Conservation (phyloP, 139 green algal genomes). For the Coelastrella sp. region DNA sequence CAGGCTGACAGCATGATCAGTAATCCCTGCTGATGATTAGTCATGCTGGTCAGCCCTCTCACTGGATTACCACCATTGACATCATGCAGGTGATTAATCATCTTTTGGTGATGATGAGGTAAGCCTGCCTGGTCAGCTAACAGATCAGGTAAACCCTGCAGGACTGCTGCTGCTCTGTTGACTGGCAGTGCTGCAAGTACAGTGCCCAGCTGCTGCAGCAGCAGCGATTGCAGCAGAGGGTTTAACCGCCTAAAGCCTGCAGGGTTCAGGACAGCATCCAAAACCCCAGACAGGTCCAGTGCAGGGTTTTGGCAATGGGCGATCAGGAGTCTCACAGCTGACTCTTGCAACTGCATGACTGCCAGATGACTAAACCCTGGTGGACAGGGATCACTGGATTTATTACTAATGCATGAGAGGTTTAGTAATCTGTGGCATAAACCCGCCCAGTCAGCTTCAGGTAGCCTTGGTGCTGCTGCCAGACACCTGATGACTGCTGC, state of each 20-base stretch:
- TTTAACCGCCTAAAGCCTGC: not conserved
- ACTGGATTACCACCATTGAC: not conserved
- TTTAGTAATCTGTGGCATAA: constrained; percentile 2
- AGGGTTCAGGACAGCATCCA: constrained; percentile 32
- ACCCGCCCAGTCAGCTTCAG: constrained; percentile 27
- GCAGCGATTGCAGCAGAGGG: not conserved
- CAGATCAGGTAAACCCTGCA: not conserved
- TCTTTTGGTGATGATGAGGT: too few species aligned
- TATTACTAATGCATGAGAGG: not conserved
- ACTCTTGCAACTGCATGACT: constrained; percentile 10
- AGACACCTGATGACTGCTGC: constrained; percentile 18
- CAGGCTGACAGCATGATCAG: constrained; percentile 11
- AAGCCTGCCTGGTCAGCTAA: not conserved
- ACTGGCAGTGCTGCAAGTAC: constrained; percentile 21
- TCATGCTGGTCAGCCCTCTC: not conserved
- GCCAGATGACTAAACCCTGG: not conserved
- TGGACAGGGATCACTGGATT: not conserved
- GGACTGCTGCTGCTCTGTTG: not conserved
- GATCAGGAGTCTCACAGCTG: not conserved
- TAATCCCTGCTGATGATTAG: not conserved
- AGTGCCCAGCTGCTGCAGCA: constrained; percentile 18
- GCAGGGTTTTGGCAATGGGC: not conserved
- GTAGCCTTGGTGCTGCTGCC: constrained; percentile 19
- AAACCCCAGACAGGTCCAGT: constrained; percentile 28
- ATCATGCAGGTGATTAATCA: too few species aligned